phyloP scores from a whole-genome alignment of 352 stramenopile species.

The Globisporangium middletonii region DNA sequence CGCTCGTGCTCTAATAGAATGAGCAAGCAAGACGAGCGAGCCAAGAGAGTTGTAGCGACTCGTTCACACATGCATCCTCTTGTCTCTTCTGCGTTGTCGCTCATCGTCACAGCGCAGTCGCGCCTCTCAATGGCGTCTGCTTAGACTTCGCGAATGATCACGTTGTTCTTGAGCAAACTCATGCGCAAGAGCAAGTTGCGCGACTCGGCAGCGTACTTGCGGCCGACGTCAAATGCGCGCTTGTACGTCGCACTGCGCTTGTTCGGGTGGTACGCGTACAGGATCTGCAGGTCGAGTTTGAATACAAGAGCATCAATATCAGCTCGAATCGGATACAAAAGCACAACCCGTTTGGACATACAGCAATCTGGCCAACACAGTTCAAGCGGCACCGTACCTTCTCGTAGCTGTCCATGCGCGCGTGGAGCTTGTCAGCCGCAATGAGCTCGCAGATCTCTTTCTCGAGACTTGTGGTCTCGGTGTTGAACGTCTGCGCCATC shows the following conservation, averaged over 20 bases:
- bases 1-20: too few species aligned
- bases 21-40: too few species aligned
- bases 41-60: too few species aligned
- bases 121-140: too few species aligned
- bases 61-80: neutral
- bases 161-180: slow-evolving; percentile 82
- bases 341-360: too few species aligned
- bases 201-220: slow-evolving; percentile 77
- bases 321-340: neutral
- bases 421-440: slow-evolving; percentile 56
- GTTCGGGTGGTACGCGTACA: slow-evolving; percentile 78
- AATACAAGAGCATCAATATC: neutral
- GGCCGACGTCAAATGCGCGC: slow-evolving; percentile 71
- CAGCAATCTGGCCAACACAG: too few species aligned
- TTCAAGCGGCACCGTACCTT: slow-evolving; percentile 36
- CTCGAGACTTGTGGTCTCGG: slow-evolving; percentile 48
- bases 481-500: slow-evolving; percentile 86
- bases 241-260: slow-evolving; percentile 73
- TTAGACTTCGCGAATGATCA: slow-evolving; percentile 74
- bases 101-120: too few species aligned
- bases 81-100: neutral
- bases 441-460: slow-evolving; percentile 81
- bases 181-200: slow-evolving; percentile 80
- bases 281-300: slow-evolving; percentile 28
- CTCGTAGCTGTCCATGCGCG: slow-evolving; percentile 85